Evolutionary conservation across 352 stramenopile species (phyloP), one percentile per base, ranked within the genome.

Genomic region (Pythium aphanidermatum): DNA sequence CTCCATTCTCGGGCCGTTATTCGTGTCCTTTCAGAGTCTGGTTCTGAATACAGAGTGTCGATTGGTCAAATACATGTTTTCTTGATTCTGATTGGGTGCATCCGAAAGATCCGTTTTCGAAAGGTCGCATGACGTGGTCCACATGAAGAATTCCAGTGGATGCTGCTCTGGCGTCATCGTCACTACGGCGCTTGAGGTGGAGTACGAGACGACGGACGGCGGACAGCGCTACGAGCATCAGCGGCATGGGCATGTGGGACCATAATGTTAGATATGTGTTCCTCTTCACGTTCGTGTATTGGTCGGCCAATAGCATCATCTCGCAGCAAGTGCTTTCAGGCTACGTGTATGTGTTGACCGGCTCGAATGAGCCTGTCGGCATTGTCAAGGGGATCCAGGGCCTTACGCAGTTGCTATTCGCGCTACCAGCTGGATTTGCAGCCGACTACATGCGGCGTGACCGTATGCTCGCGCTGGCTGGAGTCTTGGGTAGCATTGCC

Each of bases 241-340:
- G 27, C 16, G 24, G 37, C 14, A 17, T 60, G 19, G 31, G 20
- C 6, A 51, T 26, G 28, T 52, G 68, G n/a, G 74, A 86, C 46
- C 69, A 84, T 58, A 90, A 90, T 28, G 66, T 86, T 41, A 74
- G 78, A 65, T 75, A 78, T 31, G 57, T 74, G 21, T 76, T 83
- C 55, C 46, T 87, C 48, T 90, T 90, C 60, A 85, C 77, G 9
- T 55, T 83, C 40, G 46, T 60, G 37, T 86, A 75, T 63, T 82
- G 63, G 57, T 64, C 71, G 19, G 68, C 74, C 31, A 80, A 48
- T 38, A 82, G 73, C 35, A 72, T 88, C 30, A 53, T 83, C 14
- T 76, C 58, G 5, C 65, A 88, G 50, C 65, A 83, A 23, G 52
- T 85, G 11, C 33, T 86, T 4, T 64, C 66, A 0, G 73, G 69